Conservation (phyloP, 1,284 basidiomycete species). For the Ceratobasidium papillatum region DNA sequence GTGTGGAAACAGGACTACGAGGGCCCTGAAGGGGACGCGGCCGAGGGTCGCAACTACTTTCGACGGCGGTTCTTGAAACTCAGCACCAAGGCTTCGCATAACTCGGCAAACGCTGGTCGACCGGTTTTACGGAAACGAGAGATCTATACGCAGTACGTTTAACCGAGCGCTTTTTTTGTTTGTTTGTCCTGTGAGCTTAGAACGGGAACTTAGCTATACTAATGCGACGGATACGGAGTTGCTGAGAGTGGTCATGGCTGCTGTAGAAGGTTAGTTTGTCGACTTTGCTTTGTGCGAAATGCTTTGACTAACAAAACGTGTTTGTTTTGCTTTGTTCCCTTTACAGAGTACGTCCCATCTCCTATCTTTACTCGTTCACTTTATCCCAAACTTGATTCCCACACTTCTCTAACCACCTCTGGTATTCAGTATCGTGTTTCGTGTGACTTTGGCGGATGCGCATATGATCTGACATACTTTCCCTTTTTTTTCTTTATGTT, state of each 20-base stretch:
- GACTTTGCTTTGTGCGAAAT: conserved; percentile 33
- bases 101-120: conserved; percentile 50
- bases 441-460: conserved; percentile 22
- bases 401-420: conserved; percentile 17
- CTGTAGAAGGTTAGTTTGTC: conserved; percentile 79
- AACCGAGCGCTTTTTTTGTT: conserved; percentile 2
- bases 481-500: conserved; percentile 8
- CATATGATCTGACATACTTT: conserved; percentile 37
- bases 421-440: conserved; percentile 33
- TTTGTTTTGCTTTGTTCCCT: conserved; percentile 45
- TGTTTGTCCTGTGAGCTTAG: conserved; percentile 4
- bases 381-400: conserved; percentile 42
- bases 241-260: conserved; percentile 91
- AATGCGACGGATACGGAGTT: conserved; percentile 94
- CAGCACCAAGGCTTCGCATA: conserved; percentile 77
- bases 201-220: conserved; percentile 69
- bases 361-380: conserved; percentile 50
- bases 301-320: conserved; percentile 17
- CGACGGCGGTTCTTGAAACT: conserved; percentile 83
- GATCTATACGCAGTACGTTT: conserved; percentile 89
- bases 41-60: conserved; percentile 88
- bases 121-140: conserved; percentile 71
- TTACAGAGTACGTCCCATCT: conserved; percentile 73
- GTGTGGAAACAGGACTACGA: conserved; percentile 75
- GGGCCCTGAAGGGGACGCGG: conserved; percentile 70